A percentile compares a stretch with the other conserved stretches of the same genome.
Evolutionary conservation across 495 filamentous ascomycete species (phyloP).

Genomic region (Aspergillus bridgeri): DNA sequence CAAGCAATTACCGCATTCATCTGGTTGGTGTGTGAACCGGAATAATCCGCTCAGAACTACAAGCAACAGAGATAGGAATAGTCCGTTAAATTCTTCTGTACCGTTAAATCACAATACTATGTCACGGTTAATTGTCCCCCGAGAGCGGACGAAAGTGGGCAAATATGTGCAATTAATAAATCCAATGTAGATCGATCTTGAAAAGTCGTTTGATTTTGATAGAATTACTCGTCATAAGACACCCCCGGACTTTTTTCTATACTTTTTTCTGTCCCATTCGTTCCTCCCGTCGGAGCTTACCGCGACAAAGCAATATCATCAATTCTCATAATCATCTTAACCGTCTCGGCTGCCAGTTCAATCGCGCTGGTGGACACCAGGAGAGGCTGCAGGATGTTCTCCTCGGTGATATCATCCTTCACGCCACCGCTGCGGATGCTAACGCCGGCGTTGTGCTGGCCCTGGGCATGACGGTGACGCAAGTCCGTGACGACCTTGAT

Average conservation of each 20-base stretch:
- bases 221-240: constrained; percentile 27
- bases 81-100: background rate
- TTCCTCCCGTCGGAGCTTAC: constrained; percentile 25
- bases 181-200: constrained; percentile 1
- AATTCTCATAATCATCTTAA: constrained; percentile 98
- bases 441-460: constrained; percentile 92
- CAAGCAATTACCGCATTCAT: too few species aligned
- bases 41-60: background rate
- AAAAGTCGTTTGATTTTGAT: constrained; percentile 10
- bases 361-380: constrained; percentile 96
- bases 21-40: background rate
- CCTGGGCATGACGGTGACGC: constrained; percentile 86
- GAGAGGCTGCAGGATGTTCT: constrained; percentile 95
- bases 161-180: constrained; percentile 1
- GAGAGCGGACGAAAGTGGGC: background rate
- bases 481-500: constrained; percentile 99
- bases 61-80: background rate
- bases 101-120: background rate
- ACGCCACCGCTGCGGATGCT: constrained; percentile 97
- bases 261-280: constrained; percentile 6
- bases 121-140: background rate
- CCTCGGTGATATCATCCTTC: constrained; percentile 89
- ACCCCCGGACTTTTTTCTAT: constrained; percentile 18
- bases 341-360: constrained; percentile 93
- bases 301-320: constrained; percentile 82